A percentile compares a stretch with the other conserved stretches of the same genome.
Evolutionary conservation across 441 rosid species (phyloP).

Genomic region (Pelargonium australe): DNA sequence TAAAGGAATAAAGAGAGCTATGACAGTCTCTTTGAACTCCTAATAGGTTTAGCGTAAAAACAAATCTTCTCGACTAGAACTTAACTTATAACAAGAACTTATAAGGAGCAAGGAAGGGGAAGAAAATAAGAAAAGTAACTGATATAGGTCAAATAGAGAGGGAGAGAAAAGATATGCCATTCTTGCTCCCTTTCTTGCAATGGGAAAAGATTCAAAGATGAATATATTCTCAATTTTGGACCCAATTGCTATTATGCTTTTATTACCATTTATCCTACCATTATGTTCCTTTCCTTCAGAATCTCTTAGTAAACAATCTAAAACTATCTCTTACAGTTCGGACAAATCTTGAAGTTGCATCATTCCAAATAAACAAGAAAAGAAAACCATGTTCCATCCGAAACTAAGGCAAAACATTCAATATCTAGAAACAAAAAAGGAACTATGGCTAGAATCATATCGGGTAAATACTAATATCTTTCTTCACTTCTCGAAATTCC

Average conservation of each 20-base stretch:
- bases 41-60: conserved; percentile 18
- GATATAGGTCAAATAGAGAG: conserved; percentile 14
- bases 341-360: conserved; percentile 11
- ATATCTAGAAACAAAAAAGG: background rate
- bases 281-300: conserved; percentile 9
- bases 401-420: background rate
- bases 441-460: background rate
- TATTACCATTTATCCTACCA: conserved; percentile 10
- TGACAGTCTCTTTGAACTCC: conserved; percentile 16
- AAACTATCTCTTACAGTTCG: conserved; percentile 1
- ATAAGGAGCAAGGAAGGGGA: background rate
- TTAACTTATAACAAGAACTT: conserved; percentile 11
- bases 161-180: conserved; percentile 14
- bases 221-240: conserved; percentile 40
- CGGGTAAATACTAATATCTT: background rate
- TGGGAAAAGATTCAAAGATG: conserved; percentile 25
- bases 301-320: conserved; percentile 7
- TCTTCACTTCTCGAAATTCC: background rate
- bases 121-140: conserved; percentile 7
- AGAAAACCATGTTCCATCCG: no score
- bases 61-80: conserved; percentile 17
- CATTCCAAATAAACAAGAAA: conserved; percentile 8
- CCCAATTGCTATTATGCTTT: conserved; percentile 25
- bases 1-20: conserved; percentile 1
- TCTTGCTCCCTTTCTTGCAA: conserved; percentile 29